Evolutionary conservation across 176 grass and related monocot genomes (phyloP).

Genomic region (Oryza meyeriana): DNA sequence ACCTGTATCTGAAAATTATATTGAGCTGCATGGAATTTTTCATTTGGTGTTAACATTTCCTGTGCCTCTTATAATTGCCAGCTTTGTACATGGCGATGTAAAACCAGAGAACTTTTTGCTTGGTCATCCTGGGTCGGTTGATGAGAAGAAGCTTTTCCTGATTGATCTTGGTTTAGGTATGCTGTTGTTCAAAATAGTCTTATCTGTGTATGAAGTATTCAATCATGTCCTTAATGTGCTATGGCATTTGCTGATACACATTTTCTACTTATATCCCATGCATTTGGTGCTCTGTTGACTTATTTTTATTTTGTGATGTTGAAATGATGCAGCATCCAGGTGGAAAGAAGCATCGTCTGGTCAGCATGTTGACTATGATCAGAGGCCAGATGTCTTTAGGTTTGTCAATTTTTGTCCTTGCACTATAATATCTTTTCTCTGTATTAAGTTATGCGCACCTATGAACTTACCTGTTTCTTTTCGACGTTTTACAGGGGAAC

Average conservation of each 20-base stretch:
- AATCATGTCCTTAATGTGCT: conserved; percentile 3
- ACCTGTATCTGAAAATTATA: conserved; percentile 13
- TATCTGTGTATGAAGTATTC: conserved; percentile 5
- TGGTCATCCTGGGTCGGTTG: conserved; percentile 74
- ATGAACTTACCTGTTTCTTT: conserved; percentile 22
- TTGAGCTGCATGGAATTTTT: not conserved
- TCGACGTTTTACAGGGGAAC: conserved; percentile 67
- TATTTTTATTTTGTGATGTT: conserved; percentile 23
- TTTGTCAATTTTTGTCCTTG: conserved; percentile 29
- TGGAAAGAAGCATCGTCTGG: conserved; percentile 60
- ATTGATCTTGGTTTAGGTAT: conserved; percentile 95
- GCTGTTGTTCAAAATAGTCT: not conserved
- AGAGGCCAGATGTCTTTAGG: conserved; percentile 89
- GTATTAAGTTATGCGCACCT: conserved; percentile 5
- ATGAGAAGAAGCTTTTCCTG: conserved; percentile 88
- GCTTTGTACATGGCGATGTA: conserved; percentile 91
- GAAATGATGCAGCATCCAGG: conserved; percentile 67
- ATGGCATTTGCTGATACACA: not conserved
- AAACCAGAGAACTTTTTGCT: conserved; percentile 94
- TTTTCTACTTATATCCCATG: not conserved
- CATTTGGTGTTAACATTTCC: not conserved
- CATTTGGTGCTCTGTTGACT: conserved; percentile 1
- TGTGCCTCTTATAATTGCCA: conserved; percentile 17
- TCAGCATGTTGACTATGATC: conserved; percentile 84
- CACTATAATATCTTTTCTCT: conserved; percentile 30